These are phyloP conservation scores for Elaeis oleifera DNA, from an alignment of 202 grass and related monocot species.

Conservation along the genomic window DNA sequence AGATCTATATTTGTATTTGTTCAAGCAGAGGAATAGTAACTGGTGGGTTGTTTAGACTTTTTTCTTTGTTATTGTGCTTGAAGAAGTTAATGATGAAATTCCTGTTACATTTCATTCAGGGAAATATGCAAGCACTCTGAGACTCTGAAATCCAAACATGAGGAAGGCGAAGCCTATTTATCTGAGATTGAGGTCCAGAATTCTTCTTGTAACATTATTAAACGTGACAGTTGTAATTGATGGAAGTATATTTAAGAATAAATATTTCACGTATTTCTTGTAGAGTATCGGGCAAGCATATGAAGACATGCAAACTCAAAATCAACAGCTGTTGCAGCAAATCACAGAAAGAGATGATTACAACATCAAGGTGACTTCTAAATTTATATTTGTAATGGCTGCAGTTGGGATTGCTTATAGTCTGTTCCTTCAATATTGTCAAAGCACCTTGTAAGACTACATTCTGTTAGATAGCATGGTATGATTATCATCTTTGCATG, in stretches of 20 bases:
- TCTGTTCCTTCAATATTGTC: too few species aligned
- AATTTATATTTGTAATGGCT: conserved; percentile 5
- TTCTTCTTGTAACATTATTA: conserved; percentile 8
- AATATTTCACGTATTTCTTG: conserved; percentile 11
- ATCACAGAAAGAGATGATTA: conserved; percentile 92
- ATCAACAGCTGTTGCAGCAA: conserved; percentile 86
- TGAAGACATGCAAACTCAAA: conserved; percentile 73
- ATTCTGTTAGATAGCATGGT: too few species aligned
- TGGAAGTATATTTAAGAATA: conserved; percentile 14
- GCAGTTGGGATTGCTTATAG: too few species aligned
- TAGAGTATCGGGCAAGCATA: conserved; percentile 85
- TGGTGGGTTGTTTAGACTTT: too few species aligned
- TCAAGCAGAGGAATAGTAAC: too few species aligned
- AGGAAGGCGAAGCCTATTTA: conserved; percentile 64
- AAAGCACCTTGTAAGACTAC: too few species aligned
- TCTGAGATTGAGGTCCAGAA: conserved; percentile 65
- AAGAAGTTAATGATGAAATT: neutral
- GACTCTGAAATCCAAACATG: conserved; percentile 62
- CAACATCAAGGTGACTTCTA: conserved; percentile 61
- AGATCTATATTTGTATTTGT: too few species aligned
- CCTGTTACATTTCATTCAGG: conserved; percentile 25
- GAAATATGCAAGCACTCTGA: conserved; percentile 55
- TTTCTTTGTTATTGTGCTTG: too few species aligned
- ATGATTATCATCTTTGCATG: too few species aligned
- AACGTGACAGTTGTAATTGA: neutral